phyloP scores from a whole-genome alignment of 2,329 filamentous ascomycete species.

The Curvularia spicifera region DNA sequence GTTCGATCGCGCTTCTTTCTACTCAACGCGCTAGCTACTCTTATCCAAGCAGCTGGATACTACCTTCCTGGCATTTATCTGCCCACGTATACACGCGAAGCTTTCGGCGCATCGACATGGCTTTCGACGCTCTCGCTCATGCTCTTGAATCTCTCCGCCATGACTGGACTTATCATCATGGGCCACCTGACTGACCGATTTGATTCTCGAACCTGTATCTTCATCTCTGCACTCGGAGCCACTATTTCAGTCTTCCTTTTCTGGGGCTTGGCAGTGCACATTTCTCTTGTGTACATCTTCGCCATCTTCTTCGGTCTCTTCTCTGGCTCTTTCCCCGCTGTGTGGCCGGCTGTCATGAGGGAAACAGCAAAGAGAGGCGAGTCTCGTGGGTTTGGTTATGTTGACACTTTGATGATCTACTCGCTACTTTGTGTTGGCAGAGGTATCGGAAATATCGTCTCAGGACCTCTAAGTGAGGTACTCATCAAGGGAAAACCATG shows the following conservation, averaged over 20 bases:
- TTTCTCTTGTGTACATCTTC: conserved; percentile 42
- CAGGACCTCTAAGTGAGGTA: conserved; percentile 57
- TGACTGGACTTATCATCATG: conserved; percentile 43
- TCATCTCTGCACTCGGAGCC: not conserved
- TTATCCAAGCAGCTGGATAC: conserved; percentile 48
- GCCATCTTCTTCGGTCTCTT: conserved; percentile 46
- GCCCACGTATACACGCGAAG: conserved; percentile 44
- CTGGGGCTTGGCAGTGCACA: conserved; percentile 54
- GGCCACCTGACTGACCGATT: conserved; percentile 51
- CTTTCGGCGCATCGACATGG: conserved; percentile 27
- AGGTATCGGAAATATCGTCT: conserved; percentile 58
- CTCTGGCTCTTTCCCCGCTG: conserved; percentile 35
- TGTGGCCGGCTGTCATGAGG: conserved; percentile 33
- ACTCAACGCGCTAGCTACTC: conserved; percentile 39
- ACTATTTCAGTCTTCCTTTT: conserved; percentile 41
- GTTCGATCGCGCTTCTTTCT: not conserved
- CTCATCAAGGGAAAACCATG: conserved; percentile 33
- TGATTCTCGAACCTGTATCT: conserved; percentile 50
- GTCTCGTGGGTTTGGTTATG: not conserved
- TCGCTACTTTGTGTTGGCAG: not conserved
- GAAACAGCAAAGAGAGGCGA: conserved; percentile 33
- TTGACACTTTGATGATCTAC: not conserved
- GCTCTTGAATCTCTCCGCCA: conserved; percentile 44
- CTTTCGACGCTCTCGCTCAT: conserved; percentile 42
- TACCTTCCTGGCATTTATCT: conserved; percentile 51